phyloP scores from a whole-genome alignment of 768 basidiomycete species.

The Lentinula lateritia region DNA sequence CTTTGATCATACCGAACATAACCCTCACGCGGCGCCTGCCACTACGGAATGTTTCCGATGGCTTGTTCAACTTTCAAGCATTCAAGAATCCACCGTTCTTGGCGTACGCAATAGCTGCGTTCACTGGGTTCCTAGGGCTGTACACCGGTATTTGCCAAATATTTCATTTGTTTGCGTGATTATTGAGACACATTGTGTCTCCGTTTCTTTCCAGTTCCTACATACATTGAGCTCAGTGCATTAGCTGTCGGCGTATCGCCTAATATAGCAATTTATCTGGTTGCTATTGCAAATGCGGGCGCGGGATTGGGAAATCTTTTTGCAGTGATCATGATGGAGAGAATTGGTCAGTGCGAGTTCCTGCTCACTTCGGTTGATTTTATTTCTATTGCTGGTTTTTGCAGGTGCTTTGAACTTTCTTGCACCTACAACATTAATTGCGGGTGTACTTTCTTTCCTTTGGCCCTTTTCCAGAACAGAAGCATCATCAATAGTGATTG shows the following conservation, averaged over 20 bases:
- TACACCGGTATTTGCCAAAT: constrained; percentile 43
- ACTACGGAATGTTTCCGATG: constrained; percentile 45
- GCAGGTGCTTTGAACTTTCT: constrained; percentile 65
- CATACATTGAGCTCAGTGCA: constrained; percentile 51
- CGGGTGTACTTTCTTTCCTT: constrained; percentile 53
- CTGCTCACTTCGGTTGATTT: no score
- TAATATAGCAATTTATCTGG: constrained; percentile 33
- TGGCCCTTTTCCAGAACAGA: constrained; percentile 62
- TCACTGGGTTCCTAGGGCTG: constrained; percentile 58
- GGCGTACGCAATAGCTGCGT: constrained; percentile 50
- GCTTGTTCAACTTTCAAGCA: constrained; percentile 49
- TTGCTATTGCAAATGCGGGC: constrained; percentile 42
- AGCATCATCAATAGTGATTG: constrained; percentile 25
- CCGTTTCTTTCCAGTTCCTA: constrained; percentile 30
- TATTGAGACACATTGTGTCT: no score
- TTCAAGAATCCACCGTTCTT: constrained; percentile 50
- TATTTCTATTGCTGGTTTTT: no score
- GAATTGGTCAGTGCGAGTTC: constrained; percentile 50
- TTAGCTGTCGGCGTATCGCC: constrained; percentile 25
- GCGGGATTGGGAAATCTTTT: constrained; percentile 45
- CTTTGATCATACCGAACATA: constrained; percentile 51
- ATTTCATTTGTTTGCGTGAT: no score
- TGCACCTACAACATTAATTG: constrained; percentile 52
- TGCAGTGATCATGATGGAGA: constrained; percentile 50
- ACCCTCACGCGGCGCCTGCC: constrained; percentile 52